Conservation (phyloP, 345 rosid genomes). For the Eucalyptus marginata region DNA sequence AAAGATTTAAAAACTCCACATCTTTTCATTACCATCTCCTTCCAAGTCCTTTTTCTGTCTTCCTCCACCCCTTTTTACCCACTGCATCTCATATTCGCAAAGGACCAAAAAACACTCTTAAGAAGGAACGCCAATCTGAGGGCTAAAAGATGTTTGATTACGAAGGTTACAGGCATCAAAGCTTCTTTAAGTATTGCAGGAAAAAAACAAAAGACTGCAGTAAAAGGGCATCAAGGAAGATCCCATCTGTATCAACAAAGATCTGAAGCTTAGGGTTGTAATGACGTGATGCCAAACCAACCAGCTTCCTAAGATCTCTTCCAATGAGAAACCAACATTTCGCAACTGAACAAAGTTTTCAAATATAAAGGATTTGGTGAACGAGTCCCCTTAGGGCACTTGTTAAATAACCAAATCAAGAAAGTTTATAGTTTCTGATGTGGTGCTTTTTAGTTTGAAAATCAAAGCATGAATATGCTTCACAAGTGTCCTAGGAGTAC, state of each 20-base stretch:
- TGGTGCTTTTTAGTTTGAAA: neutral
- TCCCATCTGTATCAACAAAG: neutral
- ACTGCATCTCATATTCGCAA: neutral
- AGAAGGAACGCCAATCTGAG: neutral
- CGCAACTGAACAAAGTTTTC: neutral
- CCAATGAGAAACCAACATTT: neutral
- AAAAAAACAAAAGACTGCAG: neutral
- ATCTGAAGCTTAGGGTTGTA: neutral
- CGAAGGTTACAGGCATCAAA: neutral
- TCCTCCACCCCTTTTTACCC: neutral
- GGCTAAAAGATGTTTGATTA: neutral
- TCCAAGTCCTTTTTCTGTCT: neutral
- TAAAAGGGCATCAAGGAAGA: neutral
- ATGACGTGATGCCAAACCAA: neutral
- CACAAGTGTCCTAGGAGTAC: neutral
- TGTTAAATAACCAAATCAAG: neutral
- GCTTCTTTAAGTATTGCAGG: neutral
- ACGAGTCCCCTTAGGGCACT: neutral
- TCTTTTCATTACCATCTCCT: neutral
- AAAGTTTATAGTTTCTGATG: neutral
- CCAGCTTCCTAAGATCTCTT: neutral
- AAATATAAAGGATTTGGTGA: neutral
- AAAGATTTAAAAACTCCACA: neutral
- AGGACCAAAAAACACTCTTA: neutral
- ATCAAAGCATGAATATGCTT: neutral